Conservation (phyloP, 495 filamentous ascomycete species). For the Neurospora sp. region DNA sequence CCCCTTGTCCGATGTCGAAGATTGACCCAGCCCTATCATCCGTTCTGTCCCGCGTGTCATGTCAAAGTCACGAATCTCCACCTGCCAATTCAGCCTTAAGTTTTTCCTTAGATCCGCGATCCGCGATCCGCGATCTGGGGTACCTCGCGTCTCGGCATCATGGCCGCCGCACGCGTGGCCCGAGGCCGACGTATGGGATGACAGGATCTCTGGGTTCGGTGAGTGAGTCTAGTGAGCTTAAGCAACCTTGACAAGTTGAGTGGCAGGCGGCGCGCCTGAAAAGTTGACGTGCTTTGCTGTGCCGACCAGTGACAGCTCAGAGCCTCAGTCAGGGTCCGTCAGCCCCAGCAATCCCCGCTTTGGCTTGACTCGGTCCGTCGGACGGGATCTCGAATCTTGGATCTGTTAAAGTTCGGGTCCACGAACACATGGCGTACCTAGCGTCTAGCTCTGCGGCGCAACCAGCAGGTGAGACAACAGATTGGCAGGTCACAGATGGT, state of each 20-base stretch:
- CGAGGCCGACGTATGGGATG: background rate
- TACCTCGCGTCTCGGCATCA: background rate
- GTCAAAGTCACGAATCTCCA: background rate
- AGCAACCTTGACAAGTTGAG: background rate
- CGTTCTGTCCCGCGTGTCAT: background rate
- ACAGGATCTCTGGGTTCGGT: background rate
- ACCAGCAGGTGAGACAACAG: background rate
- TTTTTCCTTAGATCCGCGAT: background rate
- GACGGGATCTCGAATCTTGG: background rate
- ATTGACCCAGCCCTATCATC: background rate
- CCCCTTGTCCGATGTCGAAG: background rate
- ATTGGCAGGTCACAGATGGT: no score
- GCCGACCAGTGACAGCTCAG: background rate
- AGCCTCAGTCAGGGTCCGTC: background rate
- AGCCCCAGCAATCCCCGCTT: background rate
- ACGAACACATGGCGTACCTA: background rate
- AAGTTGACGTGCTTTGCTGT: background rate
- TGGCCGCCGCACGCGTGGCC: background rate
- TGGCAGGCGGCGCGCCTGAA: no score
- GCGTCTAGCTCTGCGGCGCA: background rate
- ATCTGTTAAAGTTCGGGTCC: background rate
- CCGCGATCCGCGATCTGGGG: background rate
- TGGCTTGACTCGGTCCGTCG: background rate
- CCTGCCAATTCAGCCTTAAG: background rate
- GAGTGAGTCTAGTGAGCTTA: background rate